Base-by-base conservation (phyloP, 371 early-diverging fungal genomes). In the Actinomortierella ambigua region DNA sequence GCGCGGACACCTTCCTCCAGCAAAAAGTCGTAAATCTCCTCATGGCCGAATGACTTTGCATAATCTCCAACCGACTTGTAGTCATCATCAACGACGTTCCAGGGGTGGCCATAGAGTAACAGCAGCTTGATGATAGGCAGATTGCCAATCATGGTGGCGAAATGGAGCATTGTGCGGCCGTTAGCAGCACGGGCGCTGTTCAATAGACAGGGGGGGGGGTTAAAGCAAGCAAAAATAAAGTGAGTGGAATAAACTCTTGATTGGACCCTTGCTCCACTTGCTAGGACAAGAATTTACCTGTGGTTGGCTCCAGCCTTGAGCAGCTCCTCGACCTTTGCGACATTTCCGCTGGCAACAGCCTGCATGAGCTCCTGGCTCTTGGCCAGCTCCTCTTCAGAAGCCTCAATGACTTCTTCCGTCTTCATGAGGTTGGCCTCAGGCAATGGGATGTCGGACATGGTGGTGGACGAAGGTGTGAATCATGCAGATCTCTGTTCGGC, bases 1-100 rank as follows among this genome's bases (percentile, higher is more conserved):
- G 90, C 85, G 24, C 95, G 81, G 15, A 90, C 85, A 20, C 97
- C 98, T 67, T 93, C 94, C 26, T 87, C 83, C 0, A 96, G 86
- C 27, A 98, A 73, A 20, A 77, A 66, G 13, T 92, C 83, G 71
- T 93, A 93, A 9, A 88, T 79, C 14, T 80, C 80, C 1, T 69
- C 57, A 50, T 83, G 82, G 11, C 85, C 88, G 29, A 75, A 76
- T 6, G 66, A 78, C 46, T 81, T 71, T 2, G 92, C 93, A 52
- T 84, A 82, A 58, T 94, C 93, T 9, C 91, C 93, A 0, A 85
- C 90, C 22, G 89, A 83, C 41, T 77, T 82, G 68, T 79, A 81
- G 20, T 81, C 79, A n/a, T 68, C 75, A 61, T 91, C 91, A 7
- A 92, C 78, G 15, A 80, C 53, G 78, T 91, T 92, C 93, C 93